A percentile compares a stretch with the other conserved stretches of the same genome.
phyloP scores from a whole-genome alignment of 208 protist species.

The Leishmania major region DNA sequence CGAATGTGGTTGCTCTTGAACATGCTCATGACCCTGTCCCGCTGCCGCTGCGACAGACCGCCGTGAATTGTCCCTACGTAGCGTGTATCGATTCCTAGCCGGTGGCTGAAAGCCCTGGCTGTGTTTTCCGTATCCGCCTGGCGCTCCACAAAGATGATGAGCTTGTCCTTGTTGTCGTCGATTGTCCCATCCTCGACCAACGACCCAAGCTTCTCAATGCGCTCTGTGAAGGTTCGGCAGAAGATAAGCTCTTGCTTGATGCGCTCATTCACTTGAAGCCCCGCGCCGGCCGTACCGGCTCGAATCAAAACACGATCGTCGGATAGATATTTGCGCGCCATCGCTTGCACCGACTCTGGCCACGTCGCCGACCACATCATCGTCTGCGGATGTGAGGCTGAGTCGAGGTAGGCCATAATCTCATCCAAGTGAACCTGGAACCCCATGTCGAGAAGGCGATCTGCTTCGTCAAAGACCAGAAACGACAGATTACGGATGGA shows the following conservation, averaged over 20 bases:
- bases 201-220: constrained; percentile 66
- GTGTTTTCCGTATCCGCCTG: constrained; percentile 86
- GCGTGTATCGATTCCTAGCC: constrained; percentile 67
- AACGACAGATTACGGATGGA: constrained; percentile 90
- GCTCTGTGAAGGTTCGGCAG: constrained; percentile 50
- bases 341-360: constrained; percentile 77
- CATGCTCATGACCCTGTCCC: constrained; percentile 86
- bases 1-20: constrained; percentile 91
- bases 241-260: constrained; percentile 85
- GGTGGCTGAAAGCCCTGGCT: constrained; percentile 56
- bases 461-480: constrained; percentile 99
- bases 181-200: constrained; percentile 84
- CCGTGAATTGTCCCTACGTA: constrained; percentile 94
- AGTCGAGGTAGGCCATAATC: constrained; percentile 91
- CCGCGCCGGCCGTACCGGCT: constrained; percentile 82
- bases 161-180: constrained; percentile 83
- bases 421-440: constrained; percentile 93
- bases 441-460: constrained; percentile 96
- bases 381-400: constrained; percentile 82
- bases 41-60: constrained; percentile 90
- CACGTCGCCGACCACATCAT: constrained; percentile 98
- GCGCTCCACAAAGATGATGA: constrained; percentile 93
- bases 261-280: constrained; percentile 82
- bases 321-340: constrained; percentile 90
- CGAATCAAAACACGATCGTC: constrained; percentile 82